Evolutionary conservation across 2,329 filamentous ascomycete species (phyloP), one percentile per base, ranked within the genome.

Genomic region (Dothidotthia symphoricarpi): DNA sequence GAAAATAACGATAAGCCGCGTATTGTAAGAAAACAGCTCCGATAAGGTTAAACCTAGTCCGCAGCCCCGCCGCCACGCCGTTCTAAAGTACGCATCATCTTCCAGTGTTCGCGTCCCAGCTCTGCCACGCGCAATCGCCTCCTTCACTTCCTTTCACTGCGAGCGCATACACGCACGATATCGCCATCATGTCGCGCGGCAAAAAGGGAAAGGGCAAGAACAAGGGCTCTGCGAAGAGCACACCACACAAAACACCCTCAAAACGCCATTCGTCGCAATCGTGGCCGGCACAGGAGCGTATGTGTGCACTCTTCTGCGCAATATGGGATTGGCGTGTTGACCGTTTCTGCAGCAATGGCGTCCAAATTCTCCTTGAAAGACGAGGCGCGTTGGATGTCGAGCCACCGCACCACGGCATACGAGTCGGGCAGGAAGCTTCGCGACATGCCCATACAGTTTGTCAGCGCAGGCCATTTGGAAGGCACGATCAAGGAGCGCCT

Each of bases 311-410:
- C 39, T 39, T 36, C 27, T 28, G 42, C 38, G 36, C 38, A 31
- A 35, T 26, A 11, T 27, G 28, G 39, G 31, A 34, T 30, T 39
- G 39, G 16, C 17, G 24, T 48, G 43, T 50, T 61, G 47, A 61
- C 53, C 12, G 31, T 39, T 19, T 16, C 26, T 27, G 36, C 42
- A 49, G 51, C 43, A 43, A 44, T 31, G 19, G 42, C 45, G 30
- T 41, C 48, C 33, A 48, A 37, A 10, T 69, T 70, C 38, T 76
- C 75, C 1, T 69, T 83, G 61, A 69, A 71, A 46, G 75, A 83
- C 48, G 79, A 81, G 62, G 79, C 78, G 24, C 71, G 71, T 15
- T 80, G 78, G 51, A 80, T 77, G 10, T 75, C 75, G 55, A 69
- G 65, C 13, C 73, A 77, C 49, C 66, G 67, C 27, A 68, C 66